Conservation (phyloP, 108 stramenopile species). For the Nitzschia palea region DNA sequence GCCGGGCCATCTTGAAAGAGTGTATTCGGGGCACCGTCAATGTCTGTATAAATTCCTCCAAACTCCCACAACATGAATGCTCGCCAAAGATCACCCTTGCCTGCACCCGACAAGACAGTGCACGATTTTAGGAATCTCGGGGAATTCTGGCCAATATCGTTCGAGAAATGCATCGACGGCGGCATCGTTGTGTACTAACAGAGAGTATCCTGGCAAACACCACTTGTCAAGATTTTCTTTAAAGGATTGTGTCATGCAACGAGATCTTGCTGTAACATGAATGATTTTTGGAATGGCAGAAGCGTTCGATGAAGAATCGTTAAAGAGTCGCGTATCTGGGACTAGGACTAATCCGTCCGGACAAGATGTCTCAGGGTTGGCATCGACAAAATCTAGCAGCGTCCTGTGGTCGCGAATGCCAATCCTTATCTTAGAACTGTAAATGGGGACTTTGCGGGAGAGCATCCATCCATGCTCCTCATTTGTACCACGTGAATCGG, state of each 20-base stretch:
- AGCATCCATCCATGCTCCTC: no score
- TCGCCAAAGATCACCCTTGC: conserved; percentile 60
- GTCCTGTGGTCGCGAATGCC: not conserved
- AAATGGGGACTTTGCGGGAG: no score
- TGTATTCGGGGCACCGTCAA: conserved; percentile 45
- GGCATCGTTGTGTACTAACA: conserved; percentile 64
- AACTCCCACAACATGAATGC: conserved; percentile 48
- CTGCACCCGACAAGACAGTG: conserved; percentile 48
- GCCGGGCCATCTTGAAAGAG: conserved; percentile 18
- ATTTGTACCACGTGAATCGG: no score
- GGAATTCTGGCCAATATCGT: conserved; percentile 46
- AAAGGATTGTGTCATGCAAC: conserved; percentile 41
- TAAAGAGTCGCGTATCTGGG: not conserved
- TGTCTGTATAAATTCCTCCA: conserved; percentile 62
- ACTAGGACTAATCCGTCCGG: not conserved
- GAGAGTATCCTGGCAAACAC: conserved; percentile 43
- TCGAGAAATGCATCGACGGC: conserved; percentile 55
- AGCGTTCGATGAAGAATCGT: not conserved
- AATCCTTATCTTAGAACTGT: no score
- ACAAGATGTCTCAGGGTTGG: not conserved
- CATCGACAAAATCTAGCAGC: not conserved
- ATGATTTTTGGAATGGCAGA: conserved; percentile 44
- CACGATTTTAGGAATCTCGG: conserved; percentile 42
- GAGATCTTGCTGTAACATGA: conserved; percentile 55
- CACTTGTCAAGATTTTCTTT: conserved; percentile 38